Evolutionary conservation across 768 basidiomycete species (phyloP).

Genomic region (Serpula lacrymans): DNA sequence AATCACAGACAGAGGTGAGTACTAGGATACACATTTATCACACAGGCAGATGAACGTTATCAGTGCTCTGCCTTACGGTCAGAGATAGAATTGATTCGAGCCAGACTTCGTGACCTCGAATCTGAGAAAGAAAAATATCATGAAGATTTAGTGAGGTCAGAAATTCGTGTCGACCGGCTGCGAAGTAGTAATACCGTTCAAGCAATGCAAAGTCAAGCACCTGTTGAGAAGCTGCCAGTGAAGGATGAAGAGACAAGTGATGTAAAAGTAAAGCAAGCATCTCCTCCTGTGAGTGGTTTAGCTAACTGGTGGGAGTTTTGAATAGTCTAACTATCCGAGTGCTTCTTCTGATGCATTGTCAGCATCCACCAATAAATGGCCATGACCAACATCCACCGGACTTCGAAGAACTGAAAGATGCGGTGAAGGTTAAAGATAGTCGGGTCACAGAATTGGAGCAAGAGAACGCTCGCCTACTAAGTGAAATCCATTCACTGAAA

Average conservation of each 20-base stretch:
- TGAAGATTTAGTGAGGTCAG: slow-evolving; percentile 49
- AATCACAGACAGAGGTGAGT: slow-evolving; percentile 58
- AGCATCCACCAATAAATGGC: slow-evolving; percentile 44
- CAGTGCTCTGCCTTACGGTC: slow-evolving; percentile 60
- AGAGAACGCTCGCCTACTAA: slow-evolving; percentile 42
- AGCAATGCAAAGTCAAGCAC: slow-evolving; percentile 39
- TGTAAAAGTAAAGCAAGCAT: slow-evolving; percentile 34
- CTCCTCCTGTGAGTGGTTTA: slow-evolving; percentile 72
- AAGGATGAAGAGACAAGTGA: slow-evolving; percentile 28
- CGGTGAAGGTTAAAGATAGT: slow-evolving; percentile 28
- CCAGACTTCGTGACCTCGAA: slow-evolving; percentile 48
- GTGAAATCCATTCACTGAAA: slow-evolving; percentile 42
- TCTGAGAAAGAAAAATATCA: slow-evolving; percentile 46
- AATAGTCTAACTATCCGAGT: slow-evolving; percentile 35
- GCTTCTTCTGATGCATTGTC: slow-evolving; percentile 39
- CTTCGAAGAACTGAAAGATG: slow-evolving; percentile 33
- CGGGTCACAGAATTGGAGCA: slow-evolving; percentile 47
- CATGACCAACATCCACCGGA: slow-evolving; percentile 39
- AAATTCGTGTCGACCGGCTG: slow-evolving; percentile 60
- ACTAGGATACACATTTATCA: background rate
- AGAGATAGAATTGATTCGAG: slow-evolving; percentile 49
- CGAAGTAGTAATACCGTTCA: slow-evolving; percentile 53
- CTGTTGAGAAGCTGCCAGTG: slow-evolving; percentile 22
- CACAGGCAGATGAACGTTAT: slow-evolving; percentile 4
- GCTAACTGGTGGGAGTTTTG: slow-evolving; percentile 63